Evolutionary conservation across 306 rosid genomes (phyloP).

Genomic region (Cicer pinnatifidum): DNA sequence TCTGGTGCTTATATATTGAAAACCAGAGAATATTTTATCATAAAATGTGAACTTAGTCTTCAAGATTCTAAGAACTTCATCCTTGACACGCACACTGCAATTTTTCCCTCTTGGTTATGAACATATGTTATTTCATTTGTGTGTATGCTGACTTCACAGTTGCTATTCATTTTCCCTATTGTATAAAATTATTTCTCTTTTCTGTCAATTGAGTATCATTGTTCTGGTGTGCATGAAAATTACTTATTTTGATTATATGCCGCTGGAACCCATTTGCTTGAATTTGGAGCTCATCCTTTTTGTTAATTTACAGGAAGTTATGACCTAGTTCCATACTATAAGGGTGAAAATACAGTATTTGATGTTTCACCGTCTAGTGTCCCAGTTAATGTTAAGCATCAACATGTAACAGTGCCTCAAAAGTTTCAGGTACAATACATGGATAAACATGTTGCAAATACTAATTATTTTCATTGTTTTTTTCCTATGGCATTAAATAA

Average conservation of each 20-base stretch:
- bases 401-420: conserved; percentile 73
- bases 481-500: conserved; percentile 32
- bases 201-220: conserved; percentile 34
- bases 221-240: conserved; percentile 39
- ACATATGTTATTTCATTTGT: conserved; percentile 22
- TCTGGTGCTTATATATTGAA: conserved; percentile 28
- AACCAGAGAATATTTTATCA: conserved; percentile 19
- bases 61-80: conserved; percentile 34
- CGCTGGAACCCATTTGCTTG: conserved; percentile 34
- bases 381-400: conserved; percentile 77
- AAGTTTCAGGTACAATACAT: conserved; percentile 81
- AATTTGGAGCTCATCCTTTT: conserved; percentile 40
- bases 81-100: not conserved
- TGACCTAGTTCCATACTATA: conserved; percentile 89
- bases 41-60: conserved; percentile 30
- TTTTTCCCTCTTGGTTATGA: conserved; percentile 29
- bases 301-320: conserved; percentile 67
- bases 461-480: conserved; percentile 23
- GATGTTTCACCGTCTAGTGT: conserved; percentile 87
- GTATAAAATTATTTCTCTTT: conserved; percentile 12
- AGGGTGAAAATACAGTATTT: conserved; percentile 95
- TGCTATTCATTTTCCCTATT: conserved; percentile 17
- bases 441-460: conserved; percentile 25
- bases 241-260: conserved; percentile 42
- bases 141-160: conserved; percentile 16